phyloP scores from a whole-genome alignment of 73 alveolate genomes.

The Stentor coeruleus region DNA sequence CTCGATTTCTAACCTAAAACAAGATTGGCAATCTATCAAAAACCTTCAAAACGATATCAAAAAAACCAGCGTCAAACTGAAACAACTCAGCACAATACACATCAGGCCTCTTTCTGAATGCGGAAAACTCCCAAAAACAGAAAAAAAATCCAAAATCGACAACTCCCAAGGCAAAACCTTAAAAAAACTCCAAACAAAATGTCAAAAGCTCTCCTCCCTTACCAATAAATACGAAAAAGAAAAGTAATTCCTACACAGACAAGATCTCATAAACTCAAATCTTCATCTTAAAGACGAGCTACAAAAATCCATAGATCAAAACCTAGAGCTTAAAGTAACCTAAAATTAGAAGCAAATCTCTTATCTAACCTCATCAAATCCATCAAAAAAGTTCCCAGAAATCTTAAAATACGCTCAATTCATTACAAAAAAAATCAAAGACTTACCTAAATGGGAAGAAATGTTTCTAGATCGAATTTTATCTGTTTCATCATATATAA shows the following conservation, averaged over 20 bases:
- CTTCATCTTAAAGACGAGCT: neutral
- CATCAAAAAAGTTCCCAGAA: neutral
- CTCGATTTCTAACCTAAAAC: neutral
- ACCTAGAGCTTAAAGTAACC: neutral
- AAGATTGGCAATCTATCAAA: neutral
- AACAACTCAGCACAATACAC: neutral
- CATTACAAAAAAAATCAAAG: neutral
- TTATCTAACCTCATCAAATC: neutral
- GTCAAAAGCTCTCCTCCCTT: neutral
- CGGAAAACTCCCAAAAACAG: neutral
- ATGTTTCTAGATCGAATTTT: neutral
- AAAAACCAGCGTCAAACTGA: neutral
- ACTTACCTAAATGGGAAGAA: neutral
- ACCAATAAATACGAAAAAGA: neutral
- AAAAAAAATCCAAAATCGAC: neutral
- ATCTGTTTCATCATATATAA: neutral
- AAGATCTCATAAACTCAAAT: too few relatives aligned
- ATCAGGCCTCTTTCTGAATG: neutral
- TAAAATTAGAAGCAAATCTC: neutral
- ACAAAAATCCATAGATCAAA: neutral
- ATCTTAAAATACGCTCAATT: neutral
- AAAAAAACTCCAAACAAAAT: neutral
- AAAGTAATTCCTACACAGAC: neutral
- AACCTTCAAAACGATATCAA: neutral
- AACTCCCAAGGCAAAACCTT: neutral